phyloP scores from a whole-genome alignment of 73 alveolate genomes.

The Paramecium sonneborni region DNA sequence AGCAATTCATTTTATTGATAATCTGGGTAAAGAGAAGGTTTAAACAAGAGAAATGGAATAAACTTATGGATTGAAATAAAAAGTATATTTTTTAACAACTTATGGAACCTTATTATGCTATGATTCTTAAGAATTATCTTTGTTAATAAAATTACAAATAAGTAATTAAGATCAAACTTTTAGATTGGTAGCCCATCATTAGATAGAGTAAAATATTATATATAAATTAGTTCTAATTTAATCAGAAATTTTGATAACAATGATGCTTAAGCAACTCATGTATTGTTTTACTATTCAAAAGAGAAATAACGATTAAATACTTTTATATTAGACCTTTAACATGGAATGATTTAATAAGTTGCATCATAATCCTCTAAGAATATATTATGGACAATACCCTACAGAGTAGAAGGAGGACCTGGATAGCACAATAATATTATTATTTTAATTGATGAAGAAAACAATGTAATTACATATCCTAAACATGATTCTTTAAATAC shows the following conservation, averaged over 20 bases:
- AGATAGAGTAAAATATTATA: neutral
- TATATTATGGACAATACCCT: slow-evolving; percentile 8
- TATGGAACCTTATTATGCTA: neutral
- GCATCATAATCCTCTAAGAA: neutral
- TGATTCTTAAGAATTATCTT: slow-evolving; percentile 12
- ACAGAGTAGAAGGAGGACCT: slow-evolving; percentile 36
- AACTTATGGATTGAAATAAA: slow-evolving; percentile 44
- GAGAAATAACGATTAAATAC: neutral
- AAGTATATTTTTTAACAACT: slow-evolving; percentile 2
- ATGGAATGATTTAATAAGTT: neutral
- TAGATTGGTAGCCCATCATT: slow-evolving; percentile 29
- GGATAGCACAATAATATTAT: neutral
- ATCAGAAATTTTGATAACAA: neutral
- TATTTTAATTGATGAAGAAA: slow-evolving; percentile 33
- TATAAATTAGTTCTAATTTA: neutral
- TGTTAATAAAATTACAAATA: neutral
- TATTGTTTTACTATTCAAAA: neutral
- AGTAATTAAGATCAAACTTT: neutral
- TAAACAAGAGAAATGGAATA: slow-evolving; percentile 18
- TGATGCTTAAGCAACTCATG: neutral
- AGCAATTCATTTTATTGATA: neutral
- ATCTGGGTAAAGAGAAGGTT: neutral
- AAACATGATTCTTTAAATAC: neutral
- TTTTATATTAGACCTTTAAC: slow-evolving; percentile 19
- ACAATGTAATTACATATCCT: slow-evolving; percentile 13